Percentiles rank a stretch among this genome's conserved stretches.
These are phyloP conservation scores for Wickerhamiella sergipiensis DNA, from an alignment of 805 yeast species.

Conservation along the genomic window DNA sequence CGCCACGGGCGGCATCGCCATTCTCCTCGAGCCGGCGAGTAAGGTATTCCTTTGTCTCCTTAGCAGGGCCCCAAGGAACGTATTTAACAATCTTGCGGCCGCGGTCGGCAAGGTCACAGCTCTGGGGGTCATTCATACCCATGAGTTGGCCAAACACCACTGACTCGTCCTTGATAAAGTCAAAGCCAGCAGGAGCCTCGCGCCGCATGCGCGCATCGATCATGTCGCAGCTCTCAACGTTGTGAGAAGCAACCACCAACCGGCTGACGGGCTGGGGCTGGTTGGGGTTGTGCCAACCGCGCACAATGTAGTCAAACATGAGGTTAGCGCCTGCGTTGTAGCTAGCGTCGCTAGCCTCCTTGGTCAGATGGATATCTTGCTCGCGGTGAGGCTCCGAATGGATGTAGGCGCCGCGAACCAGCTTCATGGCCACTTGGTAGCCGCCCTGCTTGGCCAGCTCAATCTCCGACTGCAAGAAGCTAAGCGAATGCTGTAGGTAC, in stretches of 20 bases:
- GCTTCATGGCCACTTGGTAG: constrained; percentile 72
- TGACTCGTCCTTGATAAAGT: constrained; percentile 20
- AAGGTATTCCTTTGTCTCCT: constrained; percentile 82
- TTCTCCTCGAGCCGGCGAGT: constrained; percentile 87
- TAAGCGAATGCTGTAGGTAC: constrained; percentile 64
- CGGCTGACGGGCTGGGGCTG: constrained; percentile 38
- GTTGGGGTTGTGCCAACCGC: constrained; percentile 24
- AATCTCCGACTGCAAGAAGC: constrained; percentile 48
- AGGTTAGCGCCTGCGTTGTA: constrained; percentile 57
- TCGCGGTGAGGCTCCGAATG: constrained; percentile 71
- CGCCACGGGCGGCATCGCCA: constrained; percentile 44
- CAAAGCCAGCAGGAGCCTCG: constrained; percentile 20
- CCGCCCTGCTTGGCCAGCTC: constrained; percentile 42
- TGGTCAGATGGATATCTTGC: constrained; percentile 56
- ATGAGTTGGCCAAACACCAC: constrained; percentile 80
- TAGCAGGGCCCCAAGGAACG: constrained; percentile 96
- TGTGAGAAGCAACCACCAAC: constrained; percentile 84
- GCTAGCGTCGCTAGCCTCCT: constrained; percentile 64
- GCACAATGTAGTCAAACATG: constrained; percentile 46
- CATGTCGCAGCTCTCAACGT: constrained; percentile 57
- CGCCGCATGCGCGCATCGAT: constrained; percentile 44
- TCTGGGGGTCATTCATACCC: constrained; percentile 91
- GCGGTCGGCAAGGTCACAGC: constrained; percentile 54
- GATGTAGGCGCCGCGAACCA: constrained; percentile 91
- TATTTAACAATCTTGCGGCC: constrained; percentile 75